These are phyloP conservation scores for Candida maltosa DNA, from an alignment of 805 yeast genomes.

Conservation along the genomic window DNA sequence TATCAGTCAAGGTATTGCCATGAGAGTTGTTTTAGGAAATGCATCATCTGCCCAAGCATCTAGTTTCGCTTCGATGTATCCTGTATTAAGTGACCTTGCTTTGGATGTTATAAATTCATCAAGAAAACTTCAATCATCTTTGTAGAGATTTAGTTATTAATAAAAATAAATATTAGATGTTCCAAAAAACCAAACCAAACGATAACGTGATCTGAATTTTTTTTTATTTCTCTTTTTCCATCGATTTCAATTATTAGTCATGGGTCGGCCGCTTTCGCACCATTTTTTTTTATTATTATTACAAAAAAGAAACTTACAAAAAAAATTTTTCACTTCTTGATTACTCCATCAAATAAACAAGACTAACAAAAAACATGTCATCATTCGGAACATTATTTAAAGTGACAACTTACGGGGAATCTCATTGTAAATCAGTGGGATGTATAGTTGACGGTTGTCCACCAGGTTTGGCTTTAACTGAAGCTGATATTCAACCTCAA, in stretches of 20 bases:
- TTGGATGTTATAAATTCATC: constrained; percentile 15
- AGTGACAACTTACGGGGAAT: constrained; percentile 97
- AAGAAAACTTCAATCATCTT: too few relatives aligned
- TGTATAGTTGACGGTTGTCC: constrained; percentile 99
- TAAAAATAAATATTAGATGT: neutral
- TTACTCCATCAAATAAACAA: too few relatives aligned
- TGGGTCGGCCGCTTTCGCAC: neutral
- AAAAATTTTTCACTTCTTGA: too few relatives aligned
- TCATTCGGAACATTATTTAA: constrained; percentile 39
- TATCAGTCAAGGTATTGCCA: constrained; percentile 61
- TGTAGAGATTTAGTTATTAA: neutral
- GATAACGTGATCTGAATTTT: too few relatives aligned
- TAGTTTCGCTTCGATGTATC: constrained; percentile 33
- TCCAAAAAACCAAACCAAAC: neutral
- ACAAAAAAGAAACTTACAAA: neutral
- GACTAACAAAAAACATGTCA: too few relatives aligned
- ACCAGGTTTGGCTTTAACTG: constrained; percentile 84
- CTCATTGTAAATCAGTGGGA: constrained; percentile 96
- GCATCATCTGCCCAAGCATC: constrained; percentile 54
- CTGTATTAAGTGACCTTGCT: constrained; percentile 28
- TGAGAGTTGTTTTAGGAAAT: constrained; percentile 48
- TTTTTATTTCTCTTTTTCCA: too few relatives aligned
- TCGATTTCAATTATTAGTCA: neutral
- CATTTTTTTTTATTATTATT: neutral
- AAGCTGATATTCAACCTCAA: constrained; percentile 92